Base-by-base conservation (phyloP, 1,284 basidiomycete genomes). In the Trichosporon sp. region DNA sequence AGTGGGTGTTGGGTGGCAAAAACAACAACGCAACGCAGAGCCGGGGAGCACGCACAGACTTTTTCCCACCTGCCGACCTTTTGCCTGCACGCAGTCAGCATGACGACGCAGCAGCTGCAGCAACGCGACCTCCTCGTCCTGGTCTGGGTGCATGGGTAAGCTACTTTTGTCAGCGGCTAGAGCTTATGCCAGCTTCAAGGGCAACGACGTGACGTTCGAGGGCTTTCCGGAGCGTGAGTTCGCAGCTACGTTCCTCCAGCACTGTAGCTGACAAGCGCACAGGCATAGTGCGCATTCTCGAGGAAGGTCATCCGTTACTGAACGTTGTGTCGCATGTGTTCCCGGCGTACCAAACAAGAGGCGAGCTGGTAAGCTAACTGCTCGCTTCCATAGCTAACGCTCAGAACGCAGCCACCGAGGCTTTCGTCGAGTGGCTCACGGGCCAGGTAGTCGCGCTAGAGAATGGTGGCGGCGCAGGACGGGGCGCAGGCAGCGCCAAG, bases 301-400 rank as follows among this genome's bases (percentile, higher is more conserved):
- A 81, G 61, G 81, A 85, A 43, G 87, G 86, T 0, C 82, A 86
- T 56, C 80, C 85, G 0, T 77, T 76, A 1, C 83, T 90, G 1
- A 79, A 81, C 19, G 90, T 93, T 7, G 90, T 94, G 79, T 91
- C 89, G 67, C 84, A 91, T 12, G 87, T 94, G 5, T 98, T 97
- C 80, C 95, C 95, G 35, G 91, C 90, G 2, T 98, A 97, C 78
- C 92, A 97, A 89, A 96, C 93, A 10, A 93, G 92, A 78, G 94
- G 94, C 64, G 90, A 93, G 73, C 84, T 96, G 80, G 94, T 96
- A 78, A 78, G 90, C 84, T 46, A 11, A 21, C 67, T 11, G 6
- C 10, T 7, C 7, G 35, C 35, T 32, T 7, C 16, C 46, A 26
- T 26, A 35, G 69, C 69, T 61, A 61, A 26, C 63, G 35, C 26